phyloP scores from a whole-genome alignment of 1,139 yeast species.

The Eremothecium gossypii region DNA sequence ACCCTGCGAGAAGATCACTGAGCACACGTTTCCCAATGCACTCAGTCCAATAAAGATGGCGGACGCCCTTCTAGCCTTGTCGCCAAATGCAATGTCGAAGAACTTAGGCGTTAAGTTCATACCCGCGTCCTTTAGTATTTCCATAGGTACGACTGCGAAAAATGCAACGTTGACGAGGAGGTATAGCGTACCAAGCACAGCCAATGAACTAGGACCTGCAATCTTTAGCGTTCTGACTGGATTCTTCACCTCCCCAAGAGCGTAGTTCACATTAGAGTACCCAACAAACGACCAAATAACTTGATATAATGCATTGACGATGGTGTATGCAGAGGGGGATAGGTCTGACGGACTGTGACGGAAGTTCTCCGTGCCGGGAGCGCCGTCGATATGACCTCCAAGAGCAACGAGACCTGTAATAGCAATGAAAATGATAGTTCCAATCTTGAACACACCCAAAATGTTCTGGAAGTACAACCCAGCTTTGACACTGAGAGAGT shows the following conservation, averaged over 20 bases:
- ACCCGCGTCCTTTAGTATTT: conserved; percentile 50
- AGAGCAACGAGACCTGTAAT: conserved; percentile 78
- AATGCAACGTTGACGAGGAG: conserved; percentile 64
- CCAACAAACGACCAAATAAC: conserved; percentile 77
- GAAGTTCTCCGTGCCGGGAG: conserved; percentile 51
- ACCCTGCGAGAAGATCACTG: conserved; percentile 72
- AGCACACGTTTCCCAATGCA: conserved; percentile 69
- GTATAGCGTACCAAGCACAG: conserved; percentile 51
- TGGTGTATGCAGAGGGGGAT: conserved; percentile 62
- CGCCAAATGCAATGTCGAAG: conserved; percentile 66
- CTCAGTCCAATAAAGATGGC: conserved; percentile 68
- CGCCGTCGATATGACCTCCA: conserved; percentile 54
- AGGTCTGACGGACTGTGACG: conserved; percentile 44
- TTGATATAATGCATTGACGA: conserved; percentile 68
- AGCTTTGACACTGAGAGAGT: conserved; percentile 50
- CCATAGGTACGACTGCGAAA: conserved; percentile 66
- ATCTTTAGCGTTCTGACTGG: conserved; percentile 52
- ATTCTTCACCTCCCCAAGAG: conserved; percentile 63
- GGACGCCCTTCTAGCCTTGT: conserved; percentile 51
- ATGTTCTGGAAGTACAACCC: conserved; percentile 63
- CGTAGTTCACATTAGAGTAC: conserved; percentile 71
- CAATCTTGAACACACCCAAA: conserved; percentile 64
- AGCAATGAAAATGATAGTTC: conserved; percentile 55
- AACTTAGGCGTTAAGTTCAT: conserved; percentile 66
- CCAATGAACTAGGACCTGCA: conserved; percentile 59